Base-by-base conservation (phyloP, 2,329 filamentous ascomycete genomes). In the Fusarium albidum region DNA sequence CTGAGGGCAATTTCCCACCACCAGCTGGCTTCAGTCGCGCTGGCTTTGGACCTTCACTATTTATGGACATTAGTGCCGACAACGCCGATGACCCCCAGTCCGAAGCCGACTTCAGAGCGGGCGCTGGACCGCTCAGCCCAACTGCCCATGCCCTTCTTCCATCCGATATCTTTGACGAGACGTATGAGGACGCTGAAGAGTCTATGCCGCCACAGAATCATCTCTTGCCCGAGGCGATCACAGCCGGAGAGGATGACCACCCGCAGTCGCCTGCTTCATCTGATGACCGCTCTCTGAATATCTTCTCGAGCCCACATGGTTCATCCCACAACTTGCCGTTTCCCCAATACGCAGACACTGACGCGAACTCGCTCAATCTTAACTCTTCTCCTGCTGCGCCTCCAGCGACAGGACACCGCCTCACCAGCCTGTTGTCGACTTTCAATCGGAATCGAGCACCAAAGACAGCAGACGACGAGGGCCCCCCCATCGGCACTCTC, bases 91-190 rank as follows among this genome's bases (percentile, higher is more conserved):
- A 78, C 57, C 65, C 70, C 9, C 78, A 86, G 48, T 84, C 83
- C 6, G 87, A 90, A 27, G 81, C 84, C 2, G 86, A 89, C 14
- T 74, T 88, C 5, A 83, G 84, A 52, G 79, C 79, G 4, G 82
- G 80, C 14, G 86, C 84, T 25, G 90, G 88, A 3, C 89, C 89
- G 1, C 83, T 94, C 69, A 93, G 89, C 64, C 91, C 91, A 2
- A 89, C 89, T 5, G 91, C 90, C 3, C 86, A 89, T 25, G 82
- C 87, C 13, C 77, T 94, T 4, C 75, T 96, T 13, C 91, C 91
- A 1, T 89, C 90, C 6, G 78, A 77, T n/a, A 82, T 83, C 54
- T 77, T 84, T 56, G 85, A 88, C 44, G 87, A 90, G 61, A 70
- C 63, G n/a, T 65, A 61, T 42, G 76, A 87, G 37, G 86, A 88